Base-by-base conservation (phyloP, 2,329 filamentous ascomycete species). In the Botrytis aclada region DNA sequence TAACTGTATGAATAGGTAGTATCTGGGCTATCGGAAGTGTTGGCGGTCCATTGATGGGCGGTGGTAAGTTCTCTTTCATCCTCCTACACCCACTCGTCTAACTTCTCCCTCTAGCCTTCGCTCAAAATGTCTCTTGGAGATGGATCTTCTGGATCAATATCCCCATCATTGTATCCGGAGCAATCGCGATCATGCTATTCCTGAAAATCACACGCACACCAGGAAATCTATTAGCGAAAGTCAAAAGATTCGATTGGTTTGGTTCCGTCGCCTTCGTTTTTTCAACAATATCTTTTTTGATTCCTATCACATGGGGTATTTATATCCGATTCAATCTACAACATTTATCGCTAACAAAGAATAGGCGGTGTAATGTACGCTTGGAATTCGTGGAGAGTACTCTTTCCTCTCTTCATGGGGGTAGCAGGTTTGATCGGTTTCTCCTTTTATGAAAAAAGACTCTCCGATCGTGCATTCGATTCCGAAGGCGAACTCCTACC, bases 251-350 rank as follows among this genome's bases (percentile, higher is more conserved):
- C 37, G 90, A 93, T 78, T 93, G 88, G 85, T 71, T 88, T 45
- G 91, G 91, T 1, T 85, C 87, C 7, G 75, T 86, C 0, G 78
- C 93, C 5, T 92, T 93, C 78, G 83, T 91, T 29, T 86, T 83
- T 20, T 86, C 87, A 22, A 84, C 85, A 20, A 88, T 88, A 0
- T 86, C 85, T 34, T 87, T 92, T 77, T 80, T 92, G 58, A 88
- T 91, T 62, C 87, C 88, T 0, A 79, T 92, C 6, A 89, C 88
- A 3, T 90, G 88, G 84, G 91, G 77, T 76, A 74, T 74, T 72
- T 14, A 25, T 22, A 29, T 71, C 39, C 34, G 4, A 5, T 2
- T 0, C 14, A 51, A 25, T 4, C 14, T 18, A 9, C 2, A 18
- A 29, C 34, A 10, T 37, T 39, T 39, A 9, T 32, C 6, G 20